Evolutionary conservation across 2,329 filamentous ascomycete genomes (phyloP).

Genomic region (Biscogniauxia sp.): DNA sequence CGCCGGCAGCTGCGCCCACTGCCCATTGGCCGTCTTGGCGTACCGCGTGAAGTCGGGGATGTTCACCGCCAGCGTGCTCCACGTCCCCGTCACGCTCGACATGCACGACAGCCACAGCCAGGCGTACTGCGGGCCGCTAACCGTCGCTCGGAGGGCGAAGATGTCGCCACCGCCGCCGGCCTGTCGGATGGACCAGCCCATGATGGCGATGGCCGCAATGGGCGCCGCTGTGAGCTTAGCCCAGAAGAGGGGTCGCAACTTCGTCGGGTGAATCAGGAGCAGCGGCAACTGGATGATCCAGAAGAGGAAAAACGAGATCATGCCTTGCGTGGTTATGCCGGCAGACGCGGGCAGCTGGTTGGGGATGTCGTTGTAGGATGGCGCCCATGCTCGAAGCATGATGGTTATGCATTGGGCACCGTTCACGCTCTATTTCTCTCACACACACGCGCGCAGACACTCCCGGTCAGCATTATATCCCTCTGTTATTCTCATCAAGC

Average conservation of each 20-base stretch:
- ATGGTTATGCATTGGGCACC: slow-evolving; percentile 50
- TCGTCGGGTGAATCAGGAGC: slow-evolving; percentile 32
- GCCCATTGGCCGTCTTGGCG: slow-evolving; percentile 34
- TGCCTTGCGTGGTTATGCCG: slow-evolving; percentile 55
- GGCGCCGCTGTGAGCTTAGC: slow-evolving; percentile 51
- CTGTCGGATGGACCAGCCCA: slow-evolving; percentile 61
- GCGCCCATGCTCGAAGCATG: slow-evolving; percentile 49
- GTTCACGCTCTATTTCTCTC: slow-evolving; percentile 51
- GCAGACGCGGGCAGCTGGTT: slow-evolving; percentile 49
- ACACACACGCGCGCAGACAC: slow-evolving; percentile 34
- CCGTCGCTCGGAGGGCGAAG: slow-evolving; percentile 32
- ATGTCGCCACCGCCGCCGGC: slow-evolving; percentile 49
- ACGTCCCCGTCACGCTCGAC: slow-evolving; percentile 42
- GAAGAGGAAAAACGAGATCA: slow-evolving; percentile 50
- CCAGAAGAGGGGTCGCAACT: slow-evolving; percentile 45
- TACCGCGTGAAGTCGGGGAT: slow-evolving; percentile 55
- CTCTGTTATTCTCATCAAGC: background rate
- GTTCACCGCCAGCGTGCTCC: slow-evolving; percentile 45
- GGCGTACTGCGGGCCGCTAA: slow-evolving; percentile 46
- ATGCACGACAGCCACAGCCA: slow-evolving; percentile 49
- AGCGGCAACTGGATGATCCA: slow-evolving; percentile 41
- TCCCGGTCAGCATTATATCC: background rate
- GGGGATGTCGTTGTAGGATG: slow-evolving; percentile 50
- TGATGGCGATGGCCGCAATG: slow-evolving; percentile 58
- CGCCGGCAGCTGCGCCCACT: slow-evolving; percentile 41